Percentiles rank a stretch among this genome's conserved stretches.
These are phyloP conservation scores for Piper betle DNA, from an alignment of 164 flowering plant genomes.

Conservation along the genomic window DNA sequence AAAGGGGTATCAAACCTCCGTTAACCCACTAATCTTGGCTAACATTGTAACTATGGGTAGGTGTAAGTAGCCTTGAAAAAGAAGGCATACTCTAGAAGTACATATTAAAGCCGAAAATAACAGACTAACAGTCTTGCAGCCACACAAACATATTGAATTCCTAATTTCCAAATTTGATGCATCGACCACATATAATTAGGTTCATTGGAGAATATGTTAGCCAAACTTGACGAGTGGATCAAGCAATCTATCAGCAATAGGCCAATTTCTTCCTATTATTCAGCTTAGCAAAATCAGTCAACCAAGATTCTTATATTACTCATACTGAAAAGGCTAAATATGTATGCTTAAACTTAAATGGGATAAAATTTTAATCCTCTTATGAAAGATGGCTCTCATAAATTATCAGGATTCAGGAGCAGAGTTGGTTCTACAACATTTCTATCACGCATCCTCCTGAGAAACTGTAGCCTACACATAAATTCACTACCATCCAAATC, in stretches of 20 bases:
- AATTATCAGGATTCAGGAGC: too few species aligned
- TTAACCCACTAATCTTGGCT: too few species aligned
- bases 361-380: too few species aligned
- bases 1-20: too few species aligned
- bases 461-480: background rate
- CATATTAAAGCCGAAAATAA: too few species aligned
- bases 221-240: background rate
- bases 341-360: too few species aligned
- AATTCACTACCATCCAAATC: background rate
- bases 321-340: too few species aligned
- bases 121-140: background rate
- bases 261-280: background rate
- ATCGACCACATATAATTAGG: background rate
- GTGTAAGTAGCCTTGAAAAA: too few species aligned
- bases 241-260: background rate
- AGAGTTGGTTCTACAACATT: background rate
- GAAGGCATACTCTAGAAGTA: background rate
- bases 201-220: background rate
- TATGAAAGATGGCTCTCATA: background rate
- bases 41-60: too few species aligned
- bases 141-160: background rate
- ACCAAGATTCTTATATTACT: too few species aligned
- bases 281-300: background rate
- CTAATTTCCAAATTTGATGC: background rate
- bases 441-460: background rate